phyloP scores from a whole-genome alignment of 1,284 basidiomycete species.

The Apiotrichum sp. region DNA sequence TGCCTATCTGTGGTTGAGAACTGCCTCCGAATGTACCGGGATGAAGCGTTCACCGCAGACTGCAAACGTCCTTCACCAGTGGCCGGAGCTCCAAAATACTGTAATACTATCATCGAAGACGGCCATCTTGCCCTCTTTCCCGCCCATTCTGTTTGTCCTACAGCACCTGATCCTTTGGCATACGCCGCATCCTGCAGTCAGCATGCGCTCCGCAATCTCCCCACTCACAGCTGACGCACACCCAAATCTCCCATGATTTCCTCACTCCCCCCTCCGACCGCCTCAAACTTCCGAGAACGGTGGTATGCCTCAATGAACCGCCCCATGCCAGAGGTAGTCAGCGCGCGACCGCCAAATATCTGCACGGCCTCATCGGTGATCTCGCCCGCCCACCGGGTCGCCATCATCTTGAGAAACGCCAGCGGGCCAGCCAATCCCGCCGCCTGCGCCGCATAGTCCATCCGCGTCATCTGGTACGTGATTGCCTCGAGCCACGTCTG shows the following conservation, averaged over 20 bases:
- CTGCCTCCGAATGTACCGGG: too few relatives aligned
- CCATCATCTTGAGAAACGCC: conserved; percentile 57
- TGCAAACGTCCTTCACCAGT: too few relatives aligned
- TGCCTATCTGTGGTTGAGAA: too few relatives aligned
- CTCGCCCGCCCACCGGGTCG: conserved; percentile 41
- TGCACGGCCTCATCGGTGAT: conserved; percentile 52
- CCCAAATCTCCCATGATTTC: conserved; percentile 52
- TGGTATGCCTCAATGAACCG: conserved; percentile 50
- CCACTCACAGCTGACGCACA: conserved; percentile 47
- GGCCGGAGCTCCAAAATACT: too few relatives aligned
- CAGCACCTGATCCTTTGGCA: conserved; percentile 10
- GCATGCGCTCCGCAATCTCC: neutral
- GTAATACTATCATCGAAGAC: too few relatives aligned
- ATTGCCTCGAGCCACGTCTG: conserved; percentile 86
- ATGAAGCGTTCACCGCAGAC: too few relatives aligned
- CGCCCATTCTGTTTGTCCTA: too few relatives aligned
- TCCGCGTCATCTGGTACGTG: conserved; percentile 86
- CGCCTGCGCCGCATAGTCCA: conserved; percentile 66
- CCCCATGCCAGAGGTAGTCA: conserved; percentile 50
- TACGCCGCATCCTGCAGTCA: neutral
- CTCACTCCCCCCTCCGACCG: conserved; percentile 53
- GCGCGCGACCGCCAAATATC: conserved; percentile 39
- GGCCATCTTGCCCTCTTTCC: too few relatives aligned
- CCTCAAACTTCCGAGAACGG: conserved; percentile 73
- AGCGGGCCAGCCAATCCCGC: conserved; percentile 45